Evolutionary conservation across 805 yeast genomes (phyloP).

Genomic region (Nakazawaea pomicola): DNA sequence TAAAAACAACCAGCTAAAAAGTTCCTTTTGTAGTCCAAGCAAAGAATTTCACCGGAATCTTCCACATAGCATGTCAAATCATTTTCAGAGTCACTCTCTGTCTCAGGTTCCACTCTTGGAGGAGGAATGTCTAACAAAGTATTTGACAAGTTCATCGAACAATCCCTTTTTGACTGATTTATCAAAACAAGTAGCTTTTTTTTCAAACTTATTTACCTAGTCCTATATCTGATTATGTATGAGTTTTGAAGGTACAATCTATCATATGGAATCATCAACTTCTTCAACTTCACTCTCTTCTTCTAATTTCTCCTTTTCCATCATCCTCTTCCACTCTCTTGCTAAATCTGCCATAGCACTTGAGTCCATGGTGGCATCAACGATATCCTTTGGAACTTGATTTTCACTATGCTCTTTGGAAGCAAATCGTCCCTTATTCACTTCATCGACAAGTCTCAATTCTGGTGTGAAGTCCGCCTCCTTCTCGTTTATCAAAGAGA

Average conservation of each 20-base stretch:
- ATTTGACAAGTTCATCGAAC: neutral
- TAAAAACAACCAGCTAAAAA: constrained; percentile 4
- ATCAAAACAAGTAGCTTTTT: neutral
- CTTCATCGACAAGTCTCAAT: constrained; percentile 62
- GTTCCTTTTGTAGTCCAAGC: neutral
- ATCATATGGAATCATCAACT: too few relatives aligned
- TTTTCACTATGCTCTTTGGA: constrained; percentile 82
- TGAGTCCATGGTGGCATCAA: constrained; percentile 74
- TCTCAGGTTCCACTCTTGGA: too few relatives aligned
- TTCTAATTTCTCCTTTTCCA: constrained; percentile 23
- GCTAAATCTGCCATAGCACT: constrained; percentile 66
- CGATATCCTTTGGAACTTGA: constrained; percentile 87
- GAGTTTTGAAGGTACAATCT: too few relatives aligned
- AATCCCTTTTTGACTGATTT: neutral
- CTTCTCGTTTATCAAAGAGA: constrained; percentile 31
- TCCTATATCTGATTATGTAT: too few relatives aligned
- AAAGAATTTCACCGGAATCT: neutral
- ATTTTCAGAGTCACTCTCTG: too few relatives aligned
- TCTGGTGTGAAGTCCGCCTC: constrained; percentile 36
- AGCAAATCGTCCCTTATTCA: constrained; percentile 72
- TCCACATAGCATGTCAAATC: neutral
- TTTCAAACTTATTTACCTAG: too few relatives aligned
- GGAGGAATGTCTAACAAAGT: too few relatives aligned
- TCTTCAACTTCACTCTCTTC: constrained; percentile 20
- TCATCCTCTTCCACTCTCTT: constrained; percentile 43